Percentiles rank a stretch among this genome's conserved stretches.
These are phyloP conservation scores for Coemansia sp. DNA, from an alignment of 192 early-diverging fungal species.

Conservation along the genomic window DNA sequence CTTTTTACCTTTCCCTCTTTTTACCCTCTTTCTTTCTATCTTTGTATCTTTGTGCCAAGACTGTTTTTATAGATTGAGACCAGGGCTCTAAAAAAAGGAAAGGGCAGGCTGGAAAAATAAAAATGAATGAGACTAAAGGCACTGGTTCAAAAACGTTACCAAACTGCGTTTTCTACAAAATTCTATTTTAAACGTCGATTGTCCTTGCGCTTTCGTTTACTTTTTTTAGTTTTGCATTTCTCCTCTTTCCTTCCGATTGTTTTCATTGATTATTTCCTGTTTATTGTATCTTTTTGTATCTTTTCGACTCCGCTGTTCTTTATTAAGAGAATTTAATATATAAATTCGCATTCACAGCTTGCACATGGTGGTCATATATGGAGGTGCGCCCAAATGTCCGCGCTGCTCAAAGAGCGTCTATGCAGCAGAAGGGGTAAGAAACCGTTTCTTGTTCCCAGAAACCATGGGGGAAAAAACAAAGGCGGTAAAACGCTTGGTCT, in stretches of 20 bases:
- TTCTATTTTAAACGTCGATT: too few species aligned
- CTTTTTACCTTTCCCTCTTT: constrained; percentile 1
- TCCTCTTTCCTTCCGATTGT: neutral
- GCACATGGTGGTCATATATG: constrained; percentile 23
- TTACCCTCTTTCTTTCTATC: neutral
- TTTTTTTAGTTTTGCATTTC: neutral
- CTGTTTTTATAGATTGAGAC: neutral
- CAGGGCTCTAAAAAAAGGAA: neutral
- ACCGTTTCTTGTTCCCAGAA: neutral
- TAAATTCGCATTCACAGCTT: neutral
- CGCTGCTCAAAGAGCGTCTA: constrained; percentile 54
- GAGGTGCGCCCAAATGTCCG: constrained; percentile 49
- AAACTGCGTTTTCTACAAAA: too few species aligned
- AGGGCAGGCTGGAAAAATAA: neutral
- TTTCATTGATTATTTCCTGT: neutral
- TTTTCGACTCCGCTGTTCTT: constrained; percentile 3
- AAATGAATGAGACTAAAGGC: too few species aligned
- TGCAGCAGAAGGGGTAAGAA: constrained; percentile 50
- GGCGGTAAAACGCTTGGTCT: too few species aligned
- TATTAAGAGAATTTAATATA: neutral
- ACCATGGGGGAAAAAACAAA: too few species aligned
- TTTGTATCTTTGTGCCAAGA: neutral
- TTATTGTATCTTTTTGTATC: neutral
- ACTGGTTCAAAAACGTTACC: too few species aligned
- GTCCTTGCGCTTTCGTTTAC: neutral